Evolutionary conservation across 228 moss, liverwort and hornwort species (phyloP).

Genomic region (Sphagnum fallax): DNA sequence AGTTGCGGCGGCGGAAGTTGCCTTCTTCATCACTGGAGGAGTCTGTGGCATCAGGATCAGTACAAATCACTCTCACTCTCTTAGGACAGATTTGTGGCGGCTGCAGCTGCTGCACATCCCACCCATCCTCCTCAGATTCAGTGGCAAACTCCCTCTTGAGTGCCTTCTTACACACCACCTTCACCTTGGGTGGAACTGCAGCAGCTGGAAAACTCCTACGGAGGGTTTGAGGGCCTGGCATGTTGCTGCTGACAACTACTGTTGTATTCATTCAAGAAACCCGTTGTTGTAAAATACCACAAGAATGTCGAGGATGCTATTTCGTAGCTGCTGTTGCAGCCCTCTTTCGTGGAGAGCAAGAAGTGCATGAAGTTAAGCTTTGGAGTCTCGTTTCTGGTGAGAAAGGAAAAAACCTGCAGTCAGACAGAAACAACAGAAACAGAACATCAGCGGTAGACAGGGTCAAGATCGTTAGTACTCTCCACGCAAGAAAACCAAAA

Average conservation of each 20-base stretch:
- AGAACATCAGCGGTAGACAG: too few relatives aligned
- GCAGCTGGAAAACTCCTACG: constrained; percentile 13
- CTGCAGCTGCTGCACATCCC: background rate
- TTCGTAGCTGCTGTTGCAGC: too few relatives aligned
- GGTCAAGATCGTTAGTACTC: too few relatives aligned
- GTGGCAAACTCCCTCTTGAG: constrained; percentile 26
- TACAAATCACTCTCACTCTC: constrained; percentile 68
- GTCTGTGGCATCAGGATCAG: constrained; percentile 62
- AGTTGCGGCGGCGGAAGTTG: constrained; percentile 18
- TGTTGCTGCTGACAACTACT: constrained; percentile 2
- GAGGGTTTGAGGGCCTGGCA: constrained; percentile 52
- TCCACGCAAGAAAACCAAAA: too few relatives aligned
- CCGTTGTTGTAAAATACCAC: too few relatives aligned
- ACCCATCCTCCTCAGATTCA: constrained; percentile 40
- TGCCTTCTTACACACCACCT: constrained; percentile 24
- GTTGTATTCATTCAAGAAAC: too few relatives aligned
- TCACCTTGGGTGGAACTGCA: constrained; percentile 8
- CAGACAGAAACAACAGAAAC: too few relatives aligned
- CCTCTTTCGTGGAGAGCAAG: too few relatives aligned
- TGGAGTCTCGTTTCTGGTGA: too few relatives aligned
- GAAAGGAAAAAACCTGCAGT: too few relatives aligned
- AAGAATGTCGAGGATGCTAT: too few relatives aligned
- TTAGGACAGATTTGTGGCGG: constrained; percentile 40
- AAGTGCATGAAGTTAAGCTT: too few relatives aligned
- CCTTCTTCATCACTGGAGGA: constrained; percentile 56